Percentiles rank a stretch among this genome's conserved stretches.
phyloP scores from a whole-genome alignment of 116 monocot species.

The Posidonia oceanica region DNA sequence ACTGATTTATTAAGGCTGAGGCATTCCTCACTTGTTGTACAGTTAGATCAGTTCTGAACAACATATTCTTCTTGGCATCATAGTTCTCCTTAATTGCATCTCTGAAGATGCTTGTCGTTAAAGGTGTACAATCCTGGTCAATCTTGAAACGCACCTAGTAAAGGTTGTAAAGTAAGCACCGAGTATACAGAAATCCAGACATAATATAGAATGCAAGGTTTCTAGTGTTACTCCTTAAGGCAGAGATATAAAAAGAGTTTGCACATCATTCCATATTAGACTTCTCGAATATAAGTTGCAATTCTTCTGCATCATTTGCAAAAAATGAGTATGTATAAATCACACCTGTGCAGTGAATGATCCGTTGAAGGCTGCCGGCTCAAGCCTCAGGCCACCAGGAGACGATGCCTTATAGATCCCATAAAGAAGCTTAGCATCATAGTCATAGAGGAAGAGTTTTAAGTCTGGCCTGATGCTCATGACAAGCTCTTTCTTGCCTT shows the following conservation, averaged over 20 bases:
- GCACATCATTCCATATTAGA: background rate
- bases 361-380: slow-evolving; percentile 16
- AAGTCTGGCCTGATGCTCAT: slow-evolving; percentile 10
- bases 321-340: background rate
- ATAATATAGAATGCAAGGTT: background rate
- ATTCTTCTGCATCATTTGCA: background rate
- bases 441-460: slow-evolving; percentile 20
- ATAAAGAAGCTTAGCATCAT: slow-evolving; percentile 13
- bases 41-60: slow-evolving; percentile 10
- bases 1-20: too few species aligned
- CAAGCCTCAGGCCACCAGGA: slow-evolving; percentile 17
- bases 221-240: background rate
- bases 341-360: slow-evolving; percentile 16
- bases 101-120: slow-evolving; percentile 6
- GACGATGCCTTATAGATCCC: slow-evolving; percentile 18
- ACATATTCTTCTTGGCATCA: slow-evolving; percentile 9
- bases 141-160: slow-evolving; percentile 18
- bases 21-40: slow-evolving; percentile 11
- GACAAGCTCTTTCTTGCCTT: slow-evolving; percentile 17
- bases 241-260: background rate
- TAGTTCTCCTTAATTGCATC: slow-evolving; percentile 12
- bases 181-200: background rate
- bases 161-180: background rate
- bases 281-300: background rate
- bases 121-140: slow-evolving; percentile 16